Conservation (phyloP, 2,329 filamentous ascomycete species). For the Amphichorda felina region DNA sequence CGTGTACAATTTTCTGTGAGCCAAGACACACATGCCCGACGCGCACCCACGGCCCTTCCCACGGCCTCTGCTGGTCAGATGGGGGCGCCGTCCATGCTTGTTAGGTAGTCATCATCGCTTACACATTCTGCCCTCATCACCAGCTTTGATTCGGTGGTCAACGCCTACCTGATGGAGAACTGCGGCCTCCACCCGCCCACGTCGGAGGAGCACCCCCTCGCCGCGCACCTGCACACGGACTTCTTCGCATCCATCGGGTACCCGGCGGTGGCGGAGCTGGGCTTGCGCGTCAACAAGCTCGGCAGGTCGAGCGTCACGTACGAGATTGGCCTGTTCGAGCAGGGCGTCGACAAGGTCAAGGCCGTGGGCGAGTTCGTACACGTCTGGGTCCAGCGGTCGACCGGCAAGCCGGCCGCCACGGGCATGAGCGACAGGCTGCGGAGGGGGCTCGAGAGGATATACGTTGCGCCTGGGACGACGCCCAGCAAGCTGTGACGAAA, state of each 20-base stretch:
- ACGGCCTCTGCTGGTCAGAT: too few species aligned
- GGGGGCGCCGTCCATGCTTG: too few species aligned
- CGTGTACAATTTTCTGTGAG: constrained; percentile 67
- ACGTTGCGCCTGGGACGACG: constrained; percentile 17
- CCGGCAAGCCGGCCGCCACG: constrained; percentile 50
- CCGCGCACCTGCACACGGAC: constrained; percentile 76
- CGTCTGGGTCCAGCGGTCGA: constrained; percentile 72
- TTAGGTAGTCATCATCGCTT: too few species aligned
- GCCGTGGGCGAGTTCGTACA: constrained; percentile 81
- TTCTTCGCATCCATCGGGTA: constrained; percentile 76
- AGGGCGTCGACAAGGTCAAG: constrained; percentile 59
- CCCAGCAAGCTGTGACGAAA: constrained; percentile 8
- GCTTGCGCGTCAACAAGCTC: constrained; percentile 70
- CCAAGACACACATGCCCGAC: background rate
- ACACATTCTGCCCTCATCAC: background rate
- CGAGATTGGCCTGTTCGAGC: constrained; percentile 77
- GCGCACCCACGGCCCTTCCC: too few species aligned
- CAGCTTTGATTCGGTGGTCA: constrained; percentile 81
- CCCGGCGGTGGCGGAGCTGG: constrained; percentile 71
- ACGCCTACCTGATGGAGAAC: constrained; percentile 72
- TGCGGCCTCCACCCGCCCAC: constrained; percentile 62
- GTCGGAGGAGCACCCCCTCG: constrained; percentile 66
- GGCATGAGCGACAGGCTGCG: constrained; percentile 54
- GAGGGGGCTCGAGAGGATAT: constrained; percentile 43
- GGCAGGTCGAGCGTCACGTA: constrained; percentile 83